A percentile compares a stretch with the other conserved stretches of the same genome.
These are phyloP conservation scores for Syncephalis plumigaleata DNA, from an alignment of 371 early-diverging fungal genomes.

Conservation along the genomic window DNA sequence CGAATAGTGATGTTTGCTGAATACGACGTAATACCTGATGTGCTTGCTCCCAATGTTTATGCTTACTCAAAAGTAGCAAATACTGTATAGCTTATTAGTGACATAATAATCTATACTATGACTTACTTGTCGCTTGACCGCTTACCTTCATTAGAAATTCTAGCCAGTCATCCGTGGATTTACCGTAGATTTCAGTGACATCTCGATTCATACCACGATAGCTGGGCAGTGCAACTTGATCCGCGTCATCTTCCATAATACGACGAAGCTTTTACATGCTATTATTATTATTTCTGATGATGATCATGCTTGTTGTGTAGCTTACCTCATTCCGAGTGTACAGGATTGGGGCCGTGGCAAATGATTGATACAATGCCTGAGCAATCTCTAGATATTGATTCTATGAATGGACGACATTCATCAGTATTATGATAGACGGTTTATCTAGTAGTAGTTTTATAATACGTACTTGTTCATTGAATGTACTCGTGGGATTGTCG, in stretches of 20 bases:
- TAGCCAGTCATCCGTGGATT: slow-evolving; percentile 42
- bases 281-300: too few relatives aligned
- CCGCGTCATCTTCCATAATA: too few relatives aligned
- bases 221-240: not conserved
- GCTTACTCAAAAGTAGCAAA: slow-evolving; percentile 31
- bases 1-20: slow-evolving; percentile 45
- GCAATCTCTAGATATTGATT: not conserved
- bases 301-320: too few relatives aligned
- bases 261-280: too few relatives aligned
- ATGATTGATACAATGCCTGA: not conserved
- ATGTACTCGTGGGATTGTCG: too few relatives aligned
- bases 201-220: not conserved
- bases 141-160: slow-evolving; percentile 35
- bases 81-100: slow-evolving; percentile 17
- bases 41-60: slow-evolving; percentile 36
- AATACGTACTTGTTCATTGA: not conserved
- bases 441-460: too few relatives aligned
- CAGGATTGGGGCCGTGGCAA: not conserved
- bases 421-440: not conserved
- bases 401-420: not conserved
- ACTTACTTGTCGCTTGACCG: not conserved
- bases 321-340: not conserved
- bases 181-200: slow-evolving; percentile 23
- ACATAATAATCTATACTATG: not conserved
- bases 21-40: slow-evolving; percentile 34